Evolutionary conservation across 805 yeast species (phyloP).

Genomic region (Pichia membranifaciens): DNA sequence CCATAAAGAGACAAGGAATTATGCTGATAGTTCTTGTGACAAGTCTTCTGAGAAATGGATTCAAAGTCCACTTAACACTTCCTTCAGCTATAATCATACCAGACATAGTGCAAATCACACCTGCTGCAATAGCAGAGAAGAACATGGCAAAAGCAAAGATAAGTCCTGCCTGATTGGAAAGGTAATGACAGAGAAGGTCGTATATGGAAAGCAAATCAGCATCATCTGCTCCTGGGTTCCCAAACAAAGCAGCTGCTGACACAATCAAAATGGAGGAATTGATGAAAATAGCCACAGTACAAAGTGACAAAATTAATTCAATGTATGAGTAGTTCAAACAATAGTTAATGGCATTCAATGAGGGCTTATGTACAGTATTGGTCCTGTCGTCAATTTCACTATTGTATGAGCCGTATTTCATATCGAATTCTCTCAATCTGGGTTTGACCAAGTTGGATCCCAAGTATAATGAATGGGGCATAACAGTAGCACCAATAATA

Average conservation of each 20-base stretch:
- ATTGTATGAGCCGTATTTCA: conserved; percentile 26
- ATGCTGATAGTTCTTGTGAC: conserved; percentile 75
- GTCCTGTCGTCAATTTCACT: conserved; percentile 17
- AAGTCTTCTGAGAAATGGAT: conserved; percentile 76
- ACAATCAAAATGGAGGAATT: conserved; percentile 79
- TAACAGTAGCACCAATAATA: conserved; percentile 87
- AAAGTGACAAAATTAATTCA: conserved; percentile 65
- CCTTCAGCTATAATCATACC: conserved; percentile 94
- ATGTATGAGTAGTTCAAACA: conserved; percentile 65
- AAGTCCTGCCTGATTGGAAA: conserved; percentile 77
- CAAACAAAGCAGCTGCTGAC: conserved; percentile 71
- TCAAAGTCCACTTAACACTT: conserved; percentile 71
- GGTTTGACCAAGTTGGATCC: conserved; percentile 89
- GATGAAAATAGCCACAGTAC: conserved; percentile 79
- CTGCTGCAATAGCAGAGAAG: conserved; percentile 85
- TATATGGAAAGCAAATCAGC: conserved; percentile 83
- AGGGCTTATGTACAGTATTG: conserved; percentile 51
- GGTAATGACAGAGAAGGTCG: conserved; percentile 47
- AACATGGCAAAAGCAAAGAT: conserved; percentile 79
- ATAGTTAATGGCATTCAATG: conserved; percentile 63
- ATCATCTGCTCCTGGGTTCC: conserved; percentile 61
- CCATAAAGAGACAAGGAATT: conserved; percentile 72
- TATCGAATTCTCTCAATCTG: conserved; percentile 69
- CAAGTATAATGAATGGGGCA: conserved; percentile 85
- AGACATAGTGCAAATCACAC: conserved; percentile 87